phyloP scores from a whole-genome alignment of 495 filamentous ascomycete genomes.

The Recurvomyces mirabilis region DNA sequence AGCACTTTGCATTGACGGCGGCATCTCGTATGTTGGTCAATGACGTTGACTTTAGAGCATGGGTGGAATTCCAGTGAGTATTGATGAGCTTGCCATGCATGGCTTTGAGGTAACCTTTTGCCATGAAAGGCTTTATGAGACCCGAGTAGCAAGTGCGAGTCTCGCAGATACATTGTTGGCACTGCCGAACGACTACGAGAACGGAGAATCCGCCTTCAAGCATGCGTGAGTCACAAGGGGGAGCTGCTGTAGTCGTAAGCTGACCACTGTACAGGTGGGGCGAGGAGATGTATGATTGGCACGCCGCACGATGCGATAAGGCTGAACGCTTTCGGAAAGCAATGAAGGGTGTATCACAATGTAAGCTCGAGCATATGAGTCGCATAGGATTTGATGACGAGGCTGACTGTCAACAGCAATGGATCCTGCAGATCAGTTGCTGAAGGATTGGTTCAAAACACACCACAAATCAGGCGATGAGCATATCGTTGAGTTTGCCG shows the following conservation, averaged over 20 bases:
- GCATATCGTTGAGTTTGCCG: background rate
- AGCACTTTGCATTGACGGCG: background rate
- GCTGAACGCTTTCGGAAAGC: background rate
- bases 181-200: background rate
- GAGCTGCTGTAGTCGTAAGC: background rate
- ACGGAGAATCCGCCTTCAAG: background rate
- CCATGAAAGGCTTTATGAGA: background rate
- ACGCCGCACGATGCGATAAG: background rate
- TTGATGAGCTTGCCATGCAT: background rate
- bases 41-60: background rate
- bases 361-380: no score
- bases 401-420: background rate
- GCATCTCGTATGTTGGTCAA: background rate
- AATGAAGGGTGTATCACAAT: background rate
- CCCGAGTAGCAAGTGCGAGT: background rate
- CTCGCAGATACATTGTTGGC: background rate
- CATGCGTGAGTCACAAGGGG: background rate
- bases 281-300: background rate
- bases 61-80: background rate
- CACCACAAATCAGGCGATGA: background rate
- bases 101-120: background rate
- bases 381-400: background rate
- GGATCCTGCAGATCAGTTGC: background rate
- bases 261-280: background rate
- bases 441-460: background rate